Percentiles rank a stretch among this genome's conserved stretches.
These are phyloP conservation scores for Botryotinia globosa DNA, from an alignment of 2,329 filamentous ascomycete species.

Conservation along the genomic window DNA sequence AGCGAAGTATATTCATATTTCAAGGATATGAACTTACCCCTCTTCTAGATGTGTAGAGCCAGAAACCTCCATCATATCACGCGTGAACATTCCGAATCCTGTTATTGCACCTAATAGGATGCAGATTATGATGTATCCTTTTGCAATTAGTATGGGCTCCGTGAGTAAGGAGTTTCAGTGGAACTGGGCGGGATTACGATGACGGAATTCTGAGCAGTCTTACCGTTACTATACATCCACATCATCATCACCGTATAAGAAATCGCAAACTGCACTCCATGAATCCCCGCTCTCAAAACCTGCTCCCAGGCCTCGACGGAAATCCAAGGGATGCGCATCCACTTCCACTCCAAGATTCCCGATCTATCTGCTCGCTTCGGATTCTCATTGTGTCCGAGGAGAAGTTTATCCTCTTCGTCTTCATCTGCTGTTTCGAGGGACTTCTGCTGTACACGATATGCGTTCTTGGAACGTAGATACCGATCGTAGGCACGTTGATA, in stretches of 20 bases:
- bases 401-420: slow-evolving; percentile 26
- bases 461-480: slow-evolving; percentile 20
- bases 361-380: neutral
- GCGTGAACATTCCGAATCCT: slow-evolving; percentile 31
- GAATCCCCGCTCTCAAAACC: slow-evolving; percentile 23
- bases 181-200: neutral
- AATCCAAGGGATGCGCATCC: neutral
- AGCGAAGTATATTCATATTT: neutral
- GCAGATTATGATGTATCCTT: slow-evolving; percentile 31
- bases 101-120: slow-evolving; percentile 28
- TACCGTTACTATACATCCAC: slow-evolving; percentile 34
- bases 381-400: slow-evolving; percentile 6
- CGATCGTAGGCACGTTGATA: slow-evolving; percentile 28
- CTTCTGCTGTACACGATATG: neutral
- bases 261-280: slow-evolving; percentile 29
- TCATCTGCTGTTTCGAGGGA: slow-evolving; percentile 22
- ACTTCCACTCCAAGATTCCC: neutral
- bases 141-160: neutral
- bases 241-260: slow-evolving; percentile 29
- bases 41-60: neutral
- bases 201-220: neutral
- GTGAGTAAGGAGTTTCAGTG: neutral
- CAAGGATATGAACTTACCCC: neutral
- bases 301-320: slow-evolving; percentile 22
- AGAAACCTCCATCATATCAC: slow-evolving; percentile 22